Evolutionary conservation across 306 rosid genomes (phyloP).

Genomic region (Castanea sativa): DNA sequence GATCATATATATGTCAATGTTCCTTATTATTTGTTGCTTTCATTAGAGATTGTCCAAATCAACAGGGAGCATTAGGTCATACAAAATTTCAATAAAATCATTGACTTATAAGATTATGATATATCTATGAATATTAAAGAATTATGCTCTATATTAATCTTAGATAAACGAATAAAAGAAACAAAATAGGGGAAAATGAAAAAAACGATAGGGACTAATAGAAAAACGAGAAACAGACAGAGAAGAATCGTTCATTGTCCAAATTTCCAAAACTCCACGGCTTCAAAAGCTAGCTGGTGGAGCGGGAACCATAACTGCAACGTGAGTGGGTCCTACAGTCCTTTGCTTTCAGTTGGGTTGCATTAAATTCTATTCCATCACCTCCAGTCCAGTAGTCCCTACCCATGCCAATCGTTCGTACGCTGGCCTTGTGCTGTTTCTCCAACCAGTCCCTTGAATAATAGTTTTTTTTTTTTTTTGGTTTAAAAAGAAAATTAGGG

Average conservation of each 20-base stretch:
- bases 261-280: conserved; percentile 21
- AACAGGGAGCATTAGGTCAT: not conserved
- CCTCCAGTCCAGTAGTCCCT: conserved; percentile 3
- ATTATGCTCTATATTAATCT: not conserved
- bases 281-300: conserved; percentile 16
- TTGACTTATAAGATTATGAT: not conserved
- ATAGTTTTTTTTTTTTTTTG: not conserved
- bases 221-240: conserved; percentile 18
- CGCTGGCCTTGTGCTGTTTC: conserved; percentile 6
- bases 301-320: conserved; percentile 29
- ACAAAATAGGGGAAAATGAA: not conserved
- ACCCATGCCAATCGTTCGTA: not conserved
- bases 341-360: conserved; percentile 24
- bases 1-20: not conserved
- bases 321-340: conserved; percentile 32
- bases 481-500: not conserved
- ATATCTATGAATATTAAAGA: not conserved
- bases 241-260: conserved; percentile 30
- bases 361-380: conserved; percentile 25
- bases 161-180: not conserved
- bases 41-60: conserved; percentile 1
- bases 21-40: not conserved
- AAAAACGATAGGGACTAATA: conserved; percentile 24
- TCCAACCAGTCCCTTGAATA: conserved; percentile 18
- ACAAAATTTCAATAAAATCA: not conserved